Evolutionary conservation across 306 rosid species (phyloP), one percentile per base, ranked within the genome.

Genomic region (Arachis stenosperma): DNA sequence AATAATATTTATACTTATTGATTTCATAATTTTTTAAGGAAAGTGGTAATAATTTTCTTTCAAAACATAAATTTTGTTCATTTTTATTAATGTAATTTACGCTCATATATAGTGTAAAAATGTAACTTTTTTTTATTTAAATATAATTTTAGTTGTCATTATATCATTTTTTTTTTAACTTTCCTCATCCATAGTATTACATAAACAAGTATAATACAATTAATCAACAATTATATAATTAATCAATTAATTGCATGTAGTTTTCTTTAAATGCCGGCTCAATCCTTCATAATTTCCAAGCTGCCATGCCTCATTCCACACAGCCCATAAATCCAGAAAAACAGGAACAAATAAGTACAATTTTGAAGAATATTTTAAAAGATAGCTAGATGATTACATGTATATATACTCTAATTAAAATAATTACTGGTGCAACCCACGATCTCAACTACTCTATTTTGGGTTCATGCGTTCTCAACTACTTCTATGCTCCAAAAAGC

Each of bases 401-500:
- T n/a, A 36, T 10, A 27, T 8, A 3, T 1, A 44, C 7, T 40
- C 5, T 40, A 7, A 65, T 65, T 46, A 47, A 22, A 70, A 17
- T 15, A 40, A 22, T 54, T 5, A 71, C 67, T 59, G 30, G 48
- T 59, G 67, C 59, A 0, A 8, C 37, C 11, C 62, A 73, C 62
- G 54, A 50, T 61, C 15, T 5, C 30, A 61, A 15, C 61, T 71
- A 58, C 67, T 43, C 75, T 40, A 8, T 46, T 46, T 46, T 46
- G 2, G 13, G 3, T 46, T 8, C n/a, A 2, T 46, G 10, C 51
- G 51, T 46, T 46, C 51, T 46, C 51, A 46, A 46, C 51, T 46
- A 10, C 51, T 9, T 2, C 51, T 46, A 46, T 11, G 51, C 51
- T 9, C 51, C n/a, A 46, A 44, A 44, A 46, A 10, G 13, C 11